phyloP scores from a whole-genome alignment of 208 protist species.

The Wallacemonas sp. region DNA sequence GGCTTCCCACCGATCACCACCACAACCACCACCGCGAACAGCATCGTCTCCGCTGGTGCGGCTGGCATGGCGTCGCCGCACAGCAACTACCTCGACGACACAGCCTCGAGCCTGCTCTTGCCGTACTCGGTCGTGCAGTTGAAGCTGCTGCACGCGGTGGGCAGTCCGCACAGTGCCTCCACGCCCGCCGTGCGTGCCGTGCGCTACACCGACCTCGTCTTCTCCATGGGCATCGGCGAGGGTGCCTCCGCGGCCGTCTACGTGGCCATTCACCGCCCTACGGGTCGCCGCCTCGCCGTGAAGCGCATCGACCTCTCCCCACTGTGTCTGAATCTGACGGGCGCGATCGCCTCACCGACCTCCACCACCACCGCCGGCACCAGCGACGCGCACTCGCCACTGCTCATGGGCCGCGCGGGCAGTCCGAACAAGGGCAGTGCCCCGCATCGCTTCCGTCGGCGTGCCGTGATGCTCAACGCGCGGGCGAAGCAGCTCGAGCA shows the following conservation, averaged over 20 bases:
- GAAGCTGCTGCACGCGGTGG: slow-evolving; percentile 21
- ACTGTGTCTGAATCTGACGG: slow-evolving; percentile 42
- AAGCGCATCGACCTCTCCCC: slow-evolving; percentile 79
- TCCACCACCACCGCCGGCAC: not conserved
- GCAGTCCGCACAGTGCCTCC: slow-evolving; percentile 1
- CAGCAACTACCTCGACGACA: not conserved
- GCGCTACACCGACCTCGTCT: slow-evolving; percentile 56
- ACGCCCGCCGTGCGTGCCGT: slow-evolving; percentile 51
- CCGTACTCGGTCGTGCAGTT: slow-evolving; percentile 39
- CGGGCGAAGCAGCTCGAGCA: slow-evolving; percentile 63
- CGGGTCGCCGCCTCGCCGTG: slow-evolving; percentile 66
- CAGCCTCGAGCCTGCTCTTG: slow-evolving; percentile 34
- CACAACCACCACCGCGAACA: too few relatives aligned
- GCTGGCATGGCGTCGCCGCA: slow-evolving; percentile 8
- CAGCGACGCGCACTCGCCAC: slow-evolving; percentile 17
- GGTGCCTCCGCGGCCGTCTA: slow-evolving; percentile 80
- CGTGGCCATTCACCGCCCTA: slow-evolving; percentile 69
- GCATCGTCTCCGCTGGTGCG: not conserved
- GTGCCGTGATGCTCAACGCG: slow-evolving; percentile 12
- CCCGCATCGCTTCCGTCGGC: slow-evolving; percentile 4
- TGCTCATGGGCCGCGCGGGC: slow-evolving; percentile 21
- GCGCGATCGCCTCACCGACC: not conserved
- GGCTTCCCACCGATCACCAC: slow-evolving; percentile 8
- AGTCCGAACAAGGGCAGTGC: not conserved
- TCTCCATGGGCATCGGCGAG: slow-evolving; percentile 48